Base-by-base conservation (phyloP, 495 filamentous ascomycete species). In the Clohesyomyces aquaticus region DNA sequence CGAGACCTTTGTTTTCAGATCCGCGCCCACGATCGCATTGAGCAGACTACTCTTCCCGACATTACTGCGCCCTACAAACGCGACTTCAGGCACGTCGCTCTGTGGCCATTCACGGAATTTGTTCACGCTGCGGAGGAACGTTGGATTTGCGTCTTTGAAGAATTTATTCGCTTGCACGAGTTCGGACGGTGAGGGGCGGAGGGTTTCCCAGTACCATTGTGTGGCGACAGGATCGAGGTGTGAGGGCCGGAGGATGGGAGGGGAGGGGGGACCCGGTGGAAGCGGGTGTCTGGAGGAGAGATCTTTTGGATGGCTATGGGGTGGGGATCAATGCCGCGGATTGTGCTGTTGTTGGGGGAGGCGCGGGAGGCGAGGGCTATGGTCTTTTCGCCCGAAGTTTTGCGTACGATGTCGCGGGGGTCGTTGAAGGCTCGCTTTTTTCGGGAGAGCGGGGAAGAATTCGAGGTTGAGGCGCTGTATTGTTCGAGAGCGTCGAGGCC, bases 1-100 rank as follows among this genome's bases (percentile, higher is more conserved):
- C 32, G 6, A 14, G 32, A 6, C 32, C 14, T 38, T 38, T 38
- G 32, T 35, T 43, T 66, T 66, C 14, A 60, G 51, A n/a, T 62
- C 54, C 16, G 81, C 76, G 21, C 83, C 82, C 61, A 93, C 82
- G 6, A 98, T 77, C 1, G 88, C 88, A 73, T 98, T 98, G 61
- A 98, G 77, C 23, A 98, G 79, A 8, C 86, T 89, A 28, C 88
- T 92, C 73, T 98, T 98, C 38, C 93, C 94, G 25, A 95, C 93
- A 73, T 98, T 97, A 29, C 88, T 92, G 45, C 91, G 85, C 47
- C 94, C 94, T 0, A 91, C 76, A 67, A 91, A 88, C 32, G 84
- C 86, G n/a, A 90, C 85, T 70, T 91, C 87, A 46, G 65, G 68
- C 14, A 82, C 77, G 56, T 77, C 72, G 14, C 73, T 76, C 41